These are phyloP conservation scores for Tulasnella sp. DNA, from an alignment of 768 basidiomycete species.

Conservation along the genomic window DNA sequence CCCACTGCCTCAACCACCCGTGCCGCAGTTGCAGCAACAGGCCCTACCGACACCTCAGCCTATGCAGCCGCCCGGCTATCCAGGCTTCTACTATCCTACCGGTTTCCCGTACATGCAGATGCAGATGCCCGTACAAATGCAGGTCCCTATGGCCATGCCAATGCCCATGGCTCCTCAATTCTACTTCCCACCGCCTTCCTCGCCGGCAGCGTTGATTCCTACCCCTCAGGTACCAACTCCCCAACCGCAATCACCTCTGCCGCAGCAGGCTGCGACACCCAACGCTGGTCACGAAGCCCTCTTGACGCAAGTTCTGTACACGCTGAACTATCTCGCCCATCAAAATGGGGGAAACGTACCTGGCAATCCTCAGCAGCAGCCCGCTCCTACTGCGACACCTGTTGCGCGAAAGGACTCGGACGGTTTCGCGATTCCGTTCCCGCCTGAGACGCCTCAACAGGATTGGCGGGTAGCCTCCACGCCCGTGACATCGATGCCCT, in stretches of 20 bases:
- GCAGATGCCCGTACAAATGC: not conserved
- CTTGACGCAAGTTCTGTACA: slow-evolving; percentile 25
- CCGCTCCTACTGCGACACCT: not conserved
- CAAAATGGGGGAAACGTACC: not conserved
- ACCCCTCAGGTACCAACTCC: not conserved
- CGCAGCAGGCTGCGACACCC: not conserved
- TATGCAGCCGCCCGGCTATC: not conserved
- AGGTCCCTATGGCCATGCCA: not conserved
- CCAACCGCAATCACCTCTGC: slow-evolving; percentile 1
- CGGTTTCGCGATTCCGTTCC: not conserved
- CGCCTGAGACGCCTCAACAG: not conserved
- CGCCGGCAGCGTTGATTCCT: not conserved
- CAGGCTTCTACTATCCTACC: not conserved
- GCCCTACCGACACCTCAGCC: not conserved
- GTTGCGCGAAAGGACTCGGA: not conserved
- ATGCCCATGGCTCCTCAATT: slow-evolving; percentile 6
- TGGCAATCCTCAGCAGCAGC: not conserved
- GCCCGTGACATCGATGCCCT: not conserved
- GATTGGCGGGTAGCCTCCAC: not conserved
- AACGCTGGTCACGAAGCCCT: slow-evolving; percentile 8
- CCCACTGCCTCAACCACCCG: not conserved
- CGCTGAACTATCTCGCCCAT: slow-evolving; percentile 24
- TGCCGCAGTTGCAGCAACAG: not conserved
- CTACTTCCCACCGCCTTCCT: not conserved
- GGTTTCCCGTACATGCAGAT: slow-evolving; percentile 6